Evolutionary conservation across 2,329 filamentous ascomycete genomes (phyloP).

Genomic region (Purpureocillium takamizusanense): DNA sequence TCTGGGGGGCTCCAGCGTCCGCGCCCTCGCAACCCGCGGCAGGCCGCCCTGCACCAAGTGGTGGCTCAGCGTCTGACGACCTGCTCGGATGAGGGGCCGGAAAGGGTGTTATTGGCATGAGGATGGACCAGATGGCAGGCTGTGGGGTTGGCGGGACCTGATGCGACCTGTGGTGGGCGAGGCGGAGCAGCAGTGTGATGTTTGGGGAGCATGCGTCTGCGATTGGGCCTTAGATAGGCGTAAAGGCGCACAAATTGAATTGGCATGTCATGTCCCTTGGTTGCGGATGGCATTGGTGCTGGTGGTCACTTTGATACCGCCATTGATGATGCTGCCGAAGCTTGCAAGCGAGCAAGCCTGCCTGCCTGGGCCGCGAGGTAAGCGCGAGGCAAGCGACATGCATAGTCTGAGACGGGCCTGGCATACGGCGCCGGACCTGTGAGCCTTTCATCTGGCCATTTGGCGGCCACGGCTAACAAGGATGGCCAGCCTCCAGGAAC

Average conservation of each 20-base stretch:
- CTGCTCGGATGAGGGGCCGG: slow-evolving; percentile 30
- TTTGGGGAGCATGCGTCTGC: slow-evolving; percentile 16
- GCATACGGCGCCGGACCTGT: background rate
- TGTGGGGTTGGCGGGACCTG: no score
- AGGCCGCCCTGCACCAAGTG: slow-evolving; percentile 16
- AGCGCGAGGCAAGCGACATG: no score
- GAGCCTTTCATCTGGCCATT: slow-evolving; percentile 4
- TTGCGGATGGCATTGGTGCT: background rate
- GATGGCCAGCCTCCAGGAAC: background rate
- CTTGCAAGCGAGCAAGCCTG: no score
- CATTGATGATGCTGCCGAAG: no score
- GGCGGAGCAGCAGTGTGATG: background rate
- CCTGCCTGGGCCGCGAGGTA: no score
- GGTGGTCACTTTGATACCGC: no score
- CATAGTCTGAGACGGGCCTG: no score
- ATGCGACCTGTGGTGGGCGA: no score
- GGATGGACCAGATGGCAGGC: background rate
- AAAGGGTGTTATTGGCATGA: background rate
- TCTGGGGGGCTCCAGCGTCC: slow-evolving; percentile 71
- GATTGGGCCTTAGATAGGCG: slow-evolving; percentile 30
- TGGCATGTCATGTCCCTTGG: slow-evolving; percentile 15
- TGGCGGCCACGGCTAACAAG: background rate
- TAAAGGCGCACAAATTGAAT: slow-evolving; percentile 30
- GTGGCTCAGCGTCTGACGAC: slow-evolving; percentile 35
- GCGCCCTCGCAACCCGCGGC: slow-evolving; percentile 20